Evolutionary conservation across 2,329 filamentous ascomycete genomes (phyloP).

Genomic region (Diaporthe caulivora): DNA sequence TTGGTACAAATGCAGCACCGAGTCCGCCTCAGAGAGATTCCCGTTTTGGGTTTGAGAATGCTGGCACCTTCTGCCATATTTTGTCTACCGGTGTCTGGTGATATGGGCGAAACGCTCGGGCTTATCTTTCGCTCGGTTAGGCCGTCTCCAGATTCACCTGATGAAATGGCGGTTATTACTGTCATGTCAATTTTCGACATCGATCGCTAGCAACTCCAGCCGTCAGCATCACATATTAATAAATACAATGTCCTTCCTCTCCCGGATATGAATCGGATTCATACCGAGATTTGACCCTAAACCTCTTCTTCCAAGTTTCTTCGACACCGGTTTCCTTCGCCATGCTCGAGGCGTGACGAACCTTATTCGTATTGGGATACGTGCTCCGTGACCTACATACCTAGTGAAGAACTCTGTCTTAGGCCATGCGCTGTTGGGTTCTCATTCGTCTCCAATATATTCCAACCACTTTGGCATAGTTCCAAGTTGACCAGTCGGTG

Average conservation of each 20-base stretch:
- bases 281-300: neutral
- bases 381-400: neutral
- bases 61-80: neutral
- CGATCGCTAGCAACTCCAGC: neutral
- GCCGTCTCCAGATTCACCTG: neutral
- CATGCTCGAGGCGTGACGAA: neutral
- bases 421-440: neutral
- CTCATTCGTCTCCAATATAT: neutral
- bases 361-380: neutral
- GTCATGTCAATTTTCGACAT: neutral
- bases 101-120: neutral
- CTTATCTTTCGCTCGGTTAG: neutral
- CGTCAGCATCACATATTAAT: neutral
- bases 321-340: neutral
- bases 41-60: neutral
- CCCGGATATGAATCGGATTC: neutral
- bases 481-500: neutral
- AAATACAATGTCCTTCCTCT: too few species aligned
- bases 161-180: neutral
- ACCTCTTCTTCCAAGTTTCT: neutral
- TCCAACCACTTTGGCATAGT: rapidly evolving
- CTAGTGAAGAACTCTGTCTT: neutral
- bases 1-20: too few species aligned
- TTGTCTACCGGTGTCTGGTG: neutral
- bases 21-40: neutral